Base-by-base conservation (phyloP, 306 rosid genomes). In the Macrotyloma uniflorum region DNA sequence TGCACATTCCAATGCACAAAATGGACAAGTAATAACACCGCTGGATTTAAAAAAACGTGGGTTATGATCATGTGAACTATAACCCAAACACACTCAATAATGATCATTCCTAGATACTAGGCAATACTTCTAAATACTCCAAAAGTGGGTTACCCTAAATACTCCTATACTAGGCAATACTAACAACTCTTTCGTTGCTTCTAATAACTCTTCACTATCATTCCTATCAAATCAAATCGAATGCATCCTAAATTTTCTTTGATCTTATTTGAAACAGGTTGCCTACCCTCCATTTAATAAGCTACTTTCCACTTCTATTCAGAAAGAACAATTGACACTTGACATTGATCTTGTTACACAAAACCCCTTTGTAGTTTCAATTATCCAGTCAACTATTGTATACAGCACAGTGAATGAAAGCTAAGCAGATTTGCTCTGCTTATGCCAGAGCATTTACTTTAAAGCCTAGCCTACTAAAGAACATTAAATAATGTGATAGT, bases 401-500 rank as follows among this genome's bases (percentile, higher is more conserved):
- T 28, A 36, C 10, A 49, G 38, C 22, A 43, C 65, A 78, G 7
- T 30, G 38, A 66, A 58, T 53, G 43, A 59, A 76, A 30, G 74
- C 66, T 66, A 70, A 50, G 68, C 30, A 68, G 35, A 67, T 28
- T 43, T 64, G 45, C 66, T 22, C 42, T 18, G 78, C 72, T 23
- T 46, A 67, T 42, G 62, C 28, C 12, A 57, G 23, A 22, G 30
- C 54, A 33, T 30, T 72, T 35, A 24, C 20, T 35, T 50, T 50
- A 65, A 64, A n/a, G n/a, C n/a, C n/a, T 57, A 59, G 65, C 59
- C 49, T 67, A 58, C 46, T 64, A 63, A 59, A 54, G 79, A 42
- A 51, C 36, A 46, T 47, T 59, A 75, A 67, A 61, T 19, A 57
- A 74, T 22, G 40, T 6, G 26, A 45, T 46, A 49, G 47, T 62